Evolutionary conservation across 2,329 filamentous ascomycete species (phyloP).

Genomic region (Aureobasidium lini): DNA sequence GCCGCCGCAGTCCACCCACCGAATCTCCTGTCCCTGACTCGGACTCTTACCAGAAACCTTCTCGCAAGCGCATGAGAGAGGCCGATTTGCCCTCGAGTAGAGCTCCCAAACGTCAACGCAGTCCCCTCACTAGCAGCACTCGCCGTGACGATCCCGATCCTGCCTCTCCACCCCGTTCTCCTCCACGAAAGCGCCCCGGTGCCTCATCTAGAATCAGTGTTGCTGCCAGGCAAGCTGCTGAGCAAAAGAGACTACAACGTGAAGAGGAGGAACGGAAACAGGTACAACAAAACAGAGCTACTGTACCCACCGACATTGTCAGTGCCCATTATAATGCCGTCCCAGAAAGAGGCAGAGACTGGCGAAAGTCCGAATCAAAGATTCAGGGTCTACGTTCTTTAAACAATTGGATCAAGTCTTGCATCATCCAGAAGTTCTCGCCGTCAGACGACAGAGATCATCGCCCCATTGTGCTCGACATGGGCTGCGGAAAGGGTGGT

Average conservation of each 20-base stretch:
- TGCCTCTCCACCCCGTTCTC: slow-evolving; percentile 24
- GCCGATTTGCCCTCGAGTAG: slow-evolving; percentile 10
- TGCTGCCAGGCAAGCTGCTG: slow-evolving; percentile 59
- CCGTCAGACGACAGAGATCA: slow-evolving; percentile 35
- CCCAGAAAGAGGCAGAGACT: slow-evolving; percentile 85
- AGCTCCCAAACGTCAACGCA: slow-evolving; percentile 15
- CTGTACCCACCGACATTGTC: slow-evolving; percentile 76
- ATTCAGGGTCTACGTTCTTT: slow-evolving; percentile 92
- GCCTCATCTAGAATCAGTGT: slow-evolving; percentile 53
- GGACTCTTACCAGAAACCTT: slow-evolving; percentile 7
- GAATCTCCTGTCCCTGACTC: slow-evolving; percentile 2
- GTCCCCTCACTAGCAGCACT: slow-evolving; percentile 15
- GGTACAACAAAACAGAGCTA: slow-evolving; percentile 43
- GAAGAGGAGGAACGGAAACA: slow-evolving; percentile 38
- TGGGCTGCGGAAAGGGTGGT: slow-evolving; percentile 94
- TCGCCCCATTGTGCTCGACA: slow-evolving; percentile 78
- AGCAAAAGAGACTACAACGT: slow-evolving; percentile 40
- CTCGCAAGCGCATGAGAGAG: slow-evolving; percentile 16
- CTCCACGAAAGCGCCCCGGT: slow-evolving; percentile 29
- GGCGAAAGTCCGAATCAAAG: slow-evolving; percentile 86
- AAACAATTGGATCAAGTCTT: slow-evolving; percentile 99
- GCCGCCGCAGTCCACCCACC: slow-evolving; percentile 10
- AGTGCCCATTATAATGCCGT: slow-evolving; percentile 94
- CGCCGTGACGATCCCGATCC: slow-evolving; percentile 16
- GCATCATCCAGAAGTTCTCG: slow-evolving; percentile 92